Evolutionary conservation across 2,329 filamentous ascomycete species (phyloP).

Genomic region (Cladosporium halotolerans): DNA sequence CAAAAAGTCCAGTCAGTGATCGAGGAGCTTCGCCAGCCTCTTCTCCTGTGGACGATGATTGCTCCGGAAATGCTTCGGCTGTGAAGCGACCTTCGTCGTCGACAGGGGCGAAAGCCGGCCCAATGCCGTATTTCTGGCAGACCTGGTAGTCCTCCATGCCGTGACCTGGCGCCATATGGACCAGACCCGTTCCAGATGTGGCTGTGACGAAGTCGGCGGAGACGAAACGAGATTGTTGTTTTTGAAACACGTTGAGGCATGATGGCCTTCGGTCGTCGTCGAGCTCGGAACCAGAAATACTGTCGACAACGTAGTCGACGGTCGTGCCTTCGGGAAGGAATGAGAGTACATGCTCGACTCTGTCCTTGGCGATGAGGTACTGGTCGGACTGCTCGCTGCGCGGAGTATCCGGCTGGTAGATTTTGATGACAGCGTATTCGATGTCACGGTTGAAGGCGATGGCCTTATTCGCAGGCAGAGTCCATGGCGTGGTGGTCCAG

Average conservation of each 20-base stretch:
- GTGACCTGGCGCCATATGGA: constrained; percentile 89
- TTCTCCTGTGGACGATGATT: constrained; percentile 25
- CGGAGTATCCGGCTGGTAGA: constrained; percentile 30
- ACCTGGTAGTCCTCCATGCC: constrained; percentile 94
- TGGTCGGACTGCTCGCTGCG: constrained; percentile 29
- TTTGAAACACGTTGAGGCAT: constrained; percentile 28
- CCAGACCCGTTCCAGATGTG: constrained; percentile 88
- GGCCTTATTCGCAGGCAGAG: constrained; percentile 82
- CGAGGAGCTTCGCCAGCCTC: background rate
- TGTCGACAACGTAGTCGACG: constrained; percentile 44
- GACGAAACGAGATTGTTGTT: constrained; percentile 55
- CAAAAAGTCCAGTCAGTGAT: constrained; percentile 62
- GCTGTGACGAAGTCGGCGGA: constrained; percentile 84
- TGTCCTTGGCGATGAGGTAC: constrained; percentile 65
- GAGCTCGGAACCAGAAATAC: constrained; percentile 60
- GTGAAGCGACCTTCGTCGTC: constrained; percentile 79
- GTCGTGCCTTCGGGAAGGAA: constrained; percentile 44
- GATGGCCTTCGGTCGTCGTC: constrained; percentile 35
- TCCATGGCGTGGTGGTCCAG: constrained; percentile 99
- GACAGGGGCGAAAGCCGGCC: constrained; percentile 68
- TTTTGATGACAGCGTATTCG: constrained; percentile 62
- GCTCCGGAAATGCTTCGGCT: constrained; percentile 64
- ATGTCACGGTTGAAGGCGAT: constrained; percentile 75
- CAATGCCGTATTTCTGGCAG: constrained; percentile 64
- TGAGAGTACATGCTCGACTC: constrained; percentile 54